These are phyloP conservation scores for Adiantum capillusveneris DNA, from an alignment of 75 land plant genomes.

Conservation along the genomic window DNA sequence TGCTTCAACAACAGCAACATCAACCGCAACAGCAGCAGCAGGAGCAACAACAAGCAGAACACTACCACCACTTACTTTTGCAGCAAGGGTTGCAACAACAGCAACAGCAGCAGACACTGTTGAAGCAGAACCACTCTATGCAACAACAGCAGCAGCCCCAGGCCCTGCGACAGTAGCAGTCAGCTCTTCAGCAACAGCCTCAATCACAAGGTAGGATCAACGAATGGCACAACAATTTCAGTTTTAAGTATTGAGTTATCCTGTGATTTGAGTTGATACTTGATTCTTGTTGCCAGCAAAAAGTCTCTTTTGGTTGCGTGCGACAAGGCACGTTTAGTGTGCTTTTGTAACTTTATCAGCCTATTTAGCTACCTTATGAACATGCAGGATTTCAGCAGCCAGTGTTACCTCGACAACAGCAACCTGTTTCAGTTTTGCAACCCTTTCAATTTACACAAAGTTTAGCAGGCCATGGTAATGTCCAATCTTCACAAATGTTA, in stretches of 20 bases:
- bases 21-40: constrained; percentile 14
- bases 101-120: background rate
- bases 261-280: no score
- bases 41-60: constrained; percentile 14
- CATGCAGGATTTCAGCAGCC: background rate
- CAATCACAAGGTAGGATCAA: no score
- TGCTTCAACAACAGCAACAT: constrained; percentile 10
- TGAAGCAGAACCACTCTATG: background rate
- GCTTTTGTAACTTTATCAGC: background rate
- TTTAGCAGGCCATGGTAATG: constrained; percentile 1
- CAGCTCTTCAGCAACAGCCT: no score
- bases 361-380: no score
- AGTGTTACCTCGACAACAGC: constrained; percentile 6
- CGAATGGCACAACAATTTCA: no score
- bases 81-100: constrained; percentile 3
- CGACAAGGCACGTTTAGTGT: no score
- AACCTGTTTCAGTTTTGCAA: background rate
- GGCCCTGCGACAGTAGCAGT: background rate
- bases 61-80: constrained; percentile 12
- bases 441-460: background rate
- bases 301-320: background rate
- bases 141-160: background rate
- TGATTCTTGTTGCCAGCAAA: no score
- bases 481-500: background rate
- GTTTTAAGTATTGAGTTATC: no score